Conservation (phyloP, 805 yeast species). For the Starmera quercuum region DNA sequence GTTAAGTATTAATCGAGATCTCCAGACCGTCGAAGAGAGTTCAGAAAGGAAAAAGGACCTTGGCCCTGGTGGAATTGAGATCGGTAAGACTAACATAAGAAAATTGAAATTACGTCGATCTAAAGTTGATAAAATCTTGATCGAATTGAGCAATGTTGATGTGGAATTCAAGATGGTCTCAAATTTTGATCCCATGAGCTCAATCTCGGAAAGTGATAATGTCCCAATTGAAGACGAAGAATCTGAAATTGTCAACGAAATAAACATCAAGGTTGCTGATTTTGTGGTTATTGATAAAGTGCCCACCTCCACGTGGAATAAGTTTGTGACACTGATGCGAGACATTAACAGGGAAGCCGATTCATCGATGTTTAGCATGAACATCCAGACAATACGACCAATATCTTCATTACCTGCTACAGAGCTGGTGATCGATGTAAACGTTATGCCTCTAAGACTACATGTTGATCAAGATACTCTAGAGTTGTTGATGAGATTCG, state of each 20-base stretch:
- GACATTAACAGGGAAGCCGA: slow-evolving; percentile 63
- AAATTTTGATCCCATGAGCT: slow-evolving; percentile 36
- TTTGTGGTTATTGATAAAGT: slow-evolving; percentile 68
- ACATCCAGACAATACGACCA: slow-evolving; percentile 57
- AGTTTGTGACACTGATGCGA: slow-evolving; percentile 63
- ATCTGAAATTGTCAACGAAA: slow-evolving; percentile 39
- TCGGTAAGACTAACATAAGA: slow-evolving; percentile 22
- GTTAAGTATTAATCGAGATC: slow-evolving; percentile 43
- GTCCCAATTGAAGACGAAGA: slow-evolving; percentile 16
- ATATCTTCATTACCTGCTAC: slow-evolving; percentile 54
- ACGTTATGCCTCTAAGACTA: slow-evolving; percentile 66
- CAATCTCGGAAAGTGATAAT: slow-evolving; percentile 19
- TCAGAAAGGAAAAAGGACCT: slow-evolving; percentile 5
- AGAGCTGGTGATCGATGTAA: slow-evolving; percentile 49
- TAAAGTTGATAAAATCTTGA: slow-evolving; percentile 44
- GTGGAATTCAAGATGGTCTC: slow-evolving; percentile 37
- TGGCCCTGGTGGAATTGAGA: slow-evolving; percentile 10
- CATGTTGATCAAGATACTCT: slow-evolving; percentile 92
- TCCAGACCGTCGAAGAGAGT: slow-evolving; percentile 28
- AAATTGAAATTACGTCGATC: slow-evolving; percentile 63
- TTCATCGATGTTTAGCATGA: slow-evolving; percentile 50
- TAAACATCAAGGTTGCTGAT: slow-evolving; percentile 42
- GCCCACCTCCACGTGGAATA: slow-evolving; percentile 87
- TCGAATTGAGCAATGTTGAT: slow-evolving; percentile 49
- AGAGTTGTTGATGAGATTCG: slow-evolving; percentile 74